These are phyloP conservation scores for Bertia moriformis DNA, from an alignment of 2,329 filamentous ascomycete genomes.

Conservation along the genomic window DNA sequence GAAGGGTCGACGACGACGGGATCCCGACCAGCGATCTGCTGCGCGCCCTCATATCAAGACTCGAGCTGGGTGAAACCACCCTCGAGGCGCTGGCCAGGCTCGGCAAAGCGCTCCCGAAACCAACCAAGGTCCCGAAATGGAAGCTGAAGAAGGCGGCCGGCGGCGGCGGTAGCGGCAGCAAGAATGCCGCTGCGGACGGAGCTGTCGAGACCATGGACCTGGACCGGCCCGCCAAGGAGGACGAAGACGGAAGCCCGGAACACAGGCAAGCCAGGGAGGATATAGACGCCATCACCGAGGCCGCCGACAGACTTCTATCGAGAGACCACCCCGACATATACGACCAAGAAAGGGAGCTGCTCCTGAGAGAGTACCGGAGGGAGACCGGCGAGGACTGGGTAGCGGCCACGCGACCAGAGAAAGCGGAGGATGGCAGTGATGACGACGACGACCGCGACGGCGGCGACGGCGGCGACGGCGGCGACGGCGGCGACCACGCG, in stretches of 20 bases:
- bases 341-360: slow-evolving; percentile 68
- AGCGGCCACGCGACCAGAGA: neutral
- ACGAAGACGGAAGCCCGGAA: slow-evolving; percentile 57
- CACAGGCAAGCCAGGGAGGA: slow-evolving; percentile 56
- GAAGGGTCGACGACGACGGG: slow-evolving; percentile 60
- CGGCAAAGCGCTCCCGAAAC: slow-evolving; percentile 41
- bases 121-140: slow-evolving; percentile 46
- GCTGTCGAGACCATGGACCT: slow-evolving; percentile 67
- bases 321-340: slow-evolving; percentile 83
- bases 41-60: slow-evolving; percentile 51
- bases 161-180: slow-evolving; percentile 28
- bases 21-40: slow-evolving; percentile 62
- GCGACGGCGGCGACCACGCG: too few relatives aligned
- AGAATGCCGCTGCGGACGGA: slow-evolving; percentile 11
- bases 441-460: neutral
- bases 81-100: slow-evolving; percentile 76
- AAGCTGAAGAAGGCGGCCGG: slow-evolving; percentile 55
- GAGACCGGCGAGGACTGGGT: slow-evolving; percentile 80
- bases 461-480: too few relatives aligned
- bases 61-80: slow-evolving; percentile 72
- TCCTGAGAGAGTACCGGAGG: slow-evolving; percentile 68
- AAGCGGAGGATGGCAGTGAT: too few relatives aligned
- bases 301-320: slow-evolving; percentile 73
- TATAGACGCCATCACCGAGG: slow-evolving; percentile 73
- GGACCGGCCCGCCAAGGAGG: slow-evolving; percentile 34